Evolutionary conservation across 495 filamentous ascomycete species (phyloP).

Genomic region (Trichoderma erinaceum): DNA sequence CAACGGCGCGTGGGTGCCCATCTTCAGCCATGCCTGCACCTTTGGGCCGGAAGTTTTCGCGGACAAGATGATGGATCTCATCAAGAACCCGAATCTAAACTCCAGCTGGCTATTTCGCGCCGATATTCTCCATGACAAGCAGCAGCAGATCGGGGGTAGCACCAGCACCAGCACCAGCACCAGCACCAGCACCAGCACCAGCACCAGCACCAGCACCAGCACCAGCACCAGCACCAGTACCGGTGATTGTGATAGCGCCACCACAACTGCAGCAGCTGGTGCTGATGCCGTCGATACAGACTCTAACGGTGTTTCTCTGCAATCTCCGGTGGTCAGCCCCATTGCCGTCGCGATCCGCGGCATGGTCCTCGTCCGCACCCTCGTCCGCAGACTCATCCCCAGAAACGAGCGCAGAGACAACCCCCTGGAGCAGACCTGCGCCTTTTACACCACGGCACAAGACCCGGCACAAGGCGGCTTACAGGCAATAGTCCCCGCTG

Average conservation of each 20-base stretch:
- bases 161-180: conserved; percentile 12
- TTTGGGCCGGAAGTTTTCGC: conserved; percentile 56
- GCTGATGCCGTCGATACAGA: neutral
- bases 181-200: conserved; percentile 15
- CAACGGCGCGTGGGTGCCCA: conserved; percentile 40
- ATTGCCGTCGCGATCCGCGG: conserved; percentile 21
- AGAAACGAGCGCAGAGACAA: conserved; percentile 71
- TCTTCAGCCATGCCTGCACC: conserved; percentile 46
- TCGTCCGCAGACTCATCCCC: conserved; percentile 72
- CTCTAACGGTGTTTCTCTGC: neutral
- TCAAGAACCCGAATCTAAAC: conserved; percentile 82
- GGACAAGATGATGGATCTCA: conserved; percentile 62
- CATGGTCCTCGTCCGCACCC: conserved; percentile 31
- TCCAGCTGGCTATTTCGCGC: conserved; percentile 78
- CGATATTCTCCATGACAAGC: conserved; percentile 61
- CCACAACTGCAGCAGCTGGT: neutral
- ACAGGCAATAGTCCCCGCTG: conserved; percentile 18
- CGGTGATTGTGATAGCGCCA: neutral
- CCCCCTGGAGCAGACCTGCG: conserved; percentile 71
- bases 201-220: conserved; percentile 11
- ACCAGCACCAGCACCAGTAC: neutral
- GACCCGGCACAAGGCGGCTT: neutral
- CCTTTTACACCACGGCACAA: conserved; percentile 47
- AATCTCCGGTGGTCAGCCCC: conserved; percentile 22
- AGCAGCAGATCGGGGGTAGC: conserved; percentile 23